phyloP scores from a whole-genome alignment of 306 rosid genomes.

The Cucurbita pepo region DNA sequence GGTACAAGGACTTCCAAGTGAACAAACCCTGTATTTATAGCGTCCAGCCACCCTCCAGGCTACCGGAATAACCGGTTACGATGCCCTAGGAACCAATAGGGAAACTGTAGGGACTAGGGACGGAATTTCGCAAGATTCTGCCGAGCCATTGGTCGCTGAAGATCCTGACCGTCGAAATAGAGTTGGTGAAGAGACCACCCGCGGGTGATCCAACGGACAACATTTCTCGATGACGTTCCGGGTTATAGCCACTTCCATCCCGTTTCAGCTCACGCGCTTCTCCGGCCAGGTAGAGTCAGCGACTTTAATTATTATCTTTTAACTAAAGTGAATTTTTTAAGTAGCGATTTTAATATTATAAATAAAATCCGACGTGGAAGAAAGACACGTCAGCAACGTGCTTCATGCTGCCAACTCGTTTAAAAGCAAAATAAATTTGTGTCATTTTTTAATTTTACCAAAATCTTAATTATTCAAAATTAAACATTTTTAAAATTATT shows the following conservation, averaged over 20 bases:
- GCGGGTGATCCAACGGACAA: neutral
- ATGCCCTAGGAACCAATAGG: neutral
- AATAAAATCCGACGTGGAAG: neutral
- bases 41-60: neutral
- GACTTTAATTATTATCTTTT: neutral
- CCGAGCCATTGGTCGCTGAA: neutral
- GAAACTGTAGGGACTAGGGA: neutral
- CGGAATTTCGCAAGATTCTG: constrained; percentile 1
- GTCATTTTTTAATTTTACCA: neutral
- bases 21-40: constrained; percentile 1
- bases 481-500: too few relatives aligned
- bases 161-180: neutral
- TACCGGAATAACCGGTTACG: constrained; percentile 5
- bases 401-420: neutral
- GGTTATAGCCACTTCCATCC: constrained; percentile 34
- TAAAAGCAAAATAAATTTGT: neutral
- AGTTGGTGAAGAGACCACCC: neutral
- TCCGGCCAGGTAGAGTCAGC: neutral
- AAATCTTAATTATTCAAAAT: too few relatives aligned
- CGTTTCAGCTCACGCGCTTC: constrained; percentile 19
- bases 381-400: neutral
- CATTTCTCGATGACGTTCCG: constrained; percentile 16
- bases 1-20: neutral
- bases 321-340: neutral
- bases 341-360: neutral